A percentile compares a stretch with the other conserved stretches of the same genome.
Conservation (phyloP, 768 basidiomycete species). For the Russula lepida region DNA sequence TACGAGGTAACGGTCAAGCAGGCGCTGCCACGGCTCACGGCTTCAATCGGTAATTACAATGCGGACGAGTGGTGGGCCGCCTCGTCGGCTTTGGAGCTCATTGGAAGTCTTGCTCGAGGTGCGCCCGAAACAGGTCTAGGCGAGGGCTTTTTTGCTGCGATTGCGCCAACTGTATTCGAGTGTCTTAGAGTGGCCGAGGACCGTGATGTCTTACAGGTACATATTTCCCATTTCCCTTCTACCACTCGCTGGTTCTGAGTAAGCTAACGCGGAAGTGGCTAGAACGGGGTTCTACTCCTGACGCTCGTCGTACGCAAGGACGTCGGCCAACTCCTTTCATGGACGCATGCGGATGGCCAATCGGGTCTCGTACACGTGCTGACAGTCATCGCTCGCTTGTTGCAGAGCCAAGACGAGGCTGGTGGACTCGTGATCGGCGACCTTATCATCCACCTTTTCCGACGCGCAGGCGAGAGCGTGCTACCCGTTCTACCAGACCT, state of each 20-base stretch:
- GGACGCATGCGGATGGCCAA: conserved; percentile 59
- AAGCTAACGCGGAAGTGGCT: not conserved
- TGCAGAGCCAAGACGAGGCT: conserved; percentile 79
- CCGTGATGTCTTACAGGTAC: conserved; percentile 73
- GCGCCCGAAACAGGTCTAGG: conserved; percentile 58
- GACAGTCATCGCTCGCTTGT: conserved; percentile 63
- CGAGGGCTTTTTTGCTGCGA: conserved; percentile 65
- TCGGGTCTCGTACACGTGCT: conserved; percentile 72
- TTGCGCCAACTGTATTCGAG: conserved; percentile 70
- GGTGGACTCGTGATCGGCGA: conserved; percentile 92
- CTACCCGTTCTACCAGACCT: conserved; percentile 83
- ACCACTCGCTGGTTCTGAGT: not conserved
- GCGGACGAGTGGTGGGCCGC: conserved; percentile 66
- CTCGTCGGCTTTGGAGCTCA: conserved; percentile 74
- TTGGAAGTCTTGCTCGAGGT: conserved; percentile 63
- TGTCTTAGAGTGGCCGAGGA: conserved; percentile 69
- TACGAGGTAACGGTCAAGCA: conserved; percentile 67
- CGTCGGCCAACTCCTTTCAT: conserved; percentile 67
- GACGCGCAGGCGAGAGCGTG: conserved; percentile 72
- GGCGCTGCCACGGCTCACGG: conserved; percentile 64
- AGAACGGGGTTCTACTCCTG: conserved; percentile 74
- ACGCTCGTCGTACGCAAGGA: conserved; percentile 86
- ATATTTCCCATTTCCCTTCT: too few relatives aligned
- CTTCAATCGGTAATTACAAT: conserved; percentile 50
- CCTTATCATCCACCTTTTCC: conserved; percentile 85